These are phyloP conservation scores for Lentinula guzmanii DNA, from an alignment of 768 basidiomycete species.

Conservation along the genomic window DNA sequence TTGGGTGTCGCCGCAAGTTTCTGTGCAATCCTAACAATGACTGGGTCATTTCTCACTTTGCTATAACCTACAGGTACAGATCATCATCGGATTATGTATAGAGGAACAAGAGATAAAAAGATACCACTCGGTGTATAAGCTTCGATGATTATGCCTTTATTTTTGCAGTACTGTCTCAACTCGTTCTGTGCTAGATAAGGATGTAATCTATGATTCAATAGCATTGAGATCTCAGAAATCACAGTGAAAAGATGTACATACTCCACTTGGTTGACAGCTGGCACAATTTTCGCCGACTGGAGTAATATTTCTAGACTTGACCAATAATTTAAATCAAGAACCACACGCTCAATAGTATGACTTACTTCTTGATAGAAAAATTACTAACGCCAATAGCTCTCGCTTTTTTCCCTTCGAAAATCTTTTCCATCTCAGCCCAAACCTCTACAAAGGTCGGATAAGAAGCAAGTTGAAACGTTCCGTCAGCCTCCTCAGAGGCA, in stretches of 20 bases:
- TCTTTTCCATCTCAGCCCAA: slow-evolving; percentile 47
- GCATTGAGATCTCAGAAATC: background rate
- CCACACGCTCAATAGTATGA: background rate
- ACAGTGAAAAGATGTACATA: background rate
- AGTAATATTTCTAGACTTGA: slow-evolving; percentile 12
- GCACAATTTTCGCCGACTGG: slow-evolving; percentile 16
- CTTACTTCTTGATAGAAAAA: slow-evolving; percentile 51
- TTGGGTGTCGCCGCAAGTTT: slow-evolving; percentile 41
- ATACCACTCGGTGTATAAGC: slow-evolving; percentile 27
- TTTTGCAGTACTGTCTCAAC: slow-evolving; percentile 23
- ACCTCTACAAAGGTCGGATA: slow-evolving; percentile 32
- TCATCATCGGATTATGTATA: background rate
- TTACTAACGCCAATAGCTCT: slow-evolving; percentile 55
- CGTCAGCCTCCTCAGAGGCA: slow-evolving; percentile 27
- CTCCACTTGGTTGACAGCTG: slow-evolving; percentile 27
- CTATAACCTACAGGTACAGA: slow-evolving; percentile 27
- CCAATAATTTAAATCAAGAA: background rate
- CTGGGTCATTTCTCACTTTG: slow-evolving; percentile 38
- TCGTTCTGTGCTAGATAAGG: slow-evolving; percentile 23
- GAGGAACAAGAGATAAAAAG: background rate
- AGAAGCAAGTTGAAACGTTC: slow-evolving; percentile 25
- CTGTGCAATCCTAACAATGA: slow-evolving; percentile 35
- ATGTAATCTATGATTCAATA: slow-evolving; percentile 12
- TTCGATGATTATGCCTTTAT: slow-evolving; percentile 27
- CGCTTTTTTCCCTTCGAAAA: slow-evolving; percentile 39